Evolutionary conservation across 129 eudicot genomes (phyloP), one percentile per base, ranked within the genome.

Genomic region (Ambrosia artemisiifolia): DNA sequence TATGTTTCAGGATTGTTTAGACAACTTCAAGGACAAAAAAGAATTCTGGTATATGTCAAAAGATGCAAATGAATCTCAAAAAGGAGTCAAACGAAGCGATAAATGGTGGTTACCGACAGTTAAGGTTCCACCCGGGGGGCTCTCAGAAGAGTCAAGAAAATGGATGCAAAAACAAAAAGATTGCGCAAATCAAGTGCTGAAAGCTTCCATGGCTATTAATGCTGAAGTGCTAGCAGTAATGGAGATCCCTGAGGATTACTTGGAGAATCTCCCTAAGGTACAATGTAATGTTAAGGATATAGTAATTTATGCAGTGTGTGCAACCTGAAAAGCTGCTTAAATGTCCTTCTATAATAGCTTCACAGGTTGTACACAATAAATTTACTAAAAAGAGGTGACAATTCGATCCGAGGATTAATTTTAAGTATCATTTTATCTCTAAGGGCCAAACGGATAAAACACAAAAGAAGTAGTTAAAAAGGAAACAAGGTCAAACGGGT

Each of bases 81-180:
- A 85, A 74, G 89, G 89, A 11, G 74, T 82, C 16, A 87, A 84
- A 69, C 82, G 87, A 76, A 67, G 69, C 62, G 92, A 73, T 38
- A 88, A 88, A 24, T 91, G 97, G 97, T 91, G 97, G 90, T 62
- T 88, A 36, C 97, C 92, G 2, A 85, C 89, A 0, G 82, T 85
- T 13, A 91, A 88, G 78, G 88, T 88, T 57, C 92, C 95, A 10
- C 87, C 78, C 0, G 81, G 84, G 3, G 91, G 97, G 6, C 73
- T 91, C 20, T 83, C 91, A 1, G 91, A 87, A 38, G 84, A 66
- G 35, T 69, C 91, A 0, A 65, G 91, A 56, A 80, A 81, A 80
- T 83, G 83, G 84, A 54, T 91, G 60, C 91, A 83, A 56, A 71
- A 72, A 46, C 97, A 87, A 43, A 91, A 87, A 72, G 97, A 91